phyloP scores from a whole-genome alignment of 768 basidiomycete genomes.

The Pholiota molesta region DNA sequence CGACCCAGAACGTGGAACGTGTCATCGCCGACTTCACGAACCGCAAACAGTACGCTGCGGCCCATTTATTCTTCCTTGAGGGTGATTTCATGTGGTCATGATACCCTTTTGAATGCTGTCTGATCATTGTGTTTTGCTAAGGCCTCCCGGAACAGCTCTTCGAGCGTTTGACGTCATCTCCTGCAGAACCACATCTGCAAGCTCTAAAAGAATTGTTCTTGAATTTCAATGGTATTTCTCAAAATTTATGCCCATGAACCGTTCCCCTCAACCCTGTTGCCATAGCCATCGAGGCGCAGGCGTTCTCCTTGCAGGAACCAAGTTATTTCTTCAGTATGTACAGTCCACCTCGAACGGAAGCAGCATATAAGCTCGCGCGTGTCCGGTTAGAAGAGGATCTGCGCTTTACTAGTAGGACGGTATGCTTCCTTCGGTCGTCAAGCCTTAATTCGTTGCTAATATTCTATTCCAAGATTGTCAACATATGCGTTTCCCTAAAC shows the following conservation, averaged over 20 bases:
- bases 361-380: slow-evolving; percentile 66
- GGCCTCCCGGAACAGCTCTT: slow-evolving; percentile 82
- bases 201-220: slow-evolving; percentile 85
- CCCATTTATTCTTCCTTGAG: slow-evolving; percentile 93
- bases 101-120: slow-evolving; percentile 2
- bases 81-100: slow-evolving; percentile 42
- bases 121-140: slow-evolving; percentile 28
- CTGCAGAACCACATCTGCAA: slow-evolving; percentile 78
- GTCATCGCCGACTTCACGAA: slow-evolving; percentile 81
- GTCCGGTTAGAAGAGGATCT: slow-evolving; percentile 89
- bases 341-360: slow-evolving; percentile 77
- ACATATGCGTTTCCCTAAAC: slow-evolving; percentile 86
- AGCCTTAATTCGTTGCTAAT: background rate
- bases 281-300: slow-evolving; percentile 82
- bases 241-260: background rate
- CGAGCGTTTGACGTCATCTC: slow-evolving; percentile 69
- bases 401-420: slow-evolving; percentile 70
- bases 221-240: slow-evolving; percentile 85
- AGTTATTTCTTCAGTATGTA: slow-evolving; percentile 87
- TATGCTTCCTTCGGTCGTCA: slow-evolving; percentile 33
- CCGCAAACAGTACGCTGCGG: slow-evolving; percentile 75
- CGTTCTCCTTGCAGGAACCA: slow-evolving; percentile 80
- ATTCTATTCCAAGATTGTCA: slow-evolving; percentile 62
- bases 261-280: background rate
- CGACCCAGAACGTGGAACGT: slow-evolving; percentile 90